Evolutionary conservation across 192 early-diverging fungal genomes (phyloP), one percentile per base, ranked within the genome.

Genomic region (Coemansia pectinata): DNA sequence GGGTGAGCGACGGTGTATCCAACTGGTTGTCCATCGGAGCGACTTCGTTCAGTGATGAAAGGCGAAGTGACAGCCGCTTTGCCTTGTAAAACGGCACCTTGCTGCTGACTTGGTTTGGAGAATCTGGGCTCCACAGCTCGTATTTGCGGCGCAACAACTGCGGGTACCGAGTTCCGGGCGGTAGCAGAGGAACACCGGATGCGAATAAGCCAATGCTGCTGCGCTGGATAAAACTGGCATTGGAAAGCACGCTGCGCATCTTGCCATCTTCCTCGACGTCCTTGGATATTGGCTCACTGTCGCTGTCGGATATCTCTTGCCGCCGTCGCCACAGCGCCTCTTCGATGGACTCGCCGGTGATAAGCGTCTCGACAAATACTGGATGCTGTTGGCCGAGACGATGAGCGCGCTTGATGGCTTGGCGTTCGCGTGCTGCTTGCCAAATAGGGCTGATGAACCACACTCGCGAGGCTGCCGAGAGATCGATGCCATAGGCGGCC

Each of bases 391-490:
- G 91, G 7, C 94, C 94, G 21, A 95, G 87, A 33, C 94, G 80
- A 64, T 94, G 93, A 0, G 94, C 94, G 4, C 94, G 88, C 72
- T 93, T 94, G 71, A 95, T 90, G 0, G 94, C 94, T 64, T 95
- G 94, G 25, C 88, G 85, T 72, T 91, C 90, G 60, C 87, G 88
- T 0, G 87, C 91, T 1, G 85, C 71, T 64, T 90, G 79, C 91
- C 90, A 92, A 17, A 93, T 88, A 0, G 91, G 91, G 12, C 88
- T 91, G 10, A 89, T 73, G 63, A 91, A 91, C 74, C 87, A 91
- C 14, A 91, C 88, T 0, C 90, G 85, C 5, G 90, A 87, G 3
- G 92, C 92, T 4, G 88, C 85, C 0, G 90, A 92, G 7, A 93
- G 85, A 59, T 94, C 91, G 38, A 94, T 92, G 0, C 94, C 94